Conservation (phyloP, 2,329 filamentous ascomycete genomes). For the Dothidotthia symphoricarpi region DNA sequence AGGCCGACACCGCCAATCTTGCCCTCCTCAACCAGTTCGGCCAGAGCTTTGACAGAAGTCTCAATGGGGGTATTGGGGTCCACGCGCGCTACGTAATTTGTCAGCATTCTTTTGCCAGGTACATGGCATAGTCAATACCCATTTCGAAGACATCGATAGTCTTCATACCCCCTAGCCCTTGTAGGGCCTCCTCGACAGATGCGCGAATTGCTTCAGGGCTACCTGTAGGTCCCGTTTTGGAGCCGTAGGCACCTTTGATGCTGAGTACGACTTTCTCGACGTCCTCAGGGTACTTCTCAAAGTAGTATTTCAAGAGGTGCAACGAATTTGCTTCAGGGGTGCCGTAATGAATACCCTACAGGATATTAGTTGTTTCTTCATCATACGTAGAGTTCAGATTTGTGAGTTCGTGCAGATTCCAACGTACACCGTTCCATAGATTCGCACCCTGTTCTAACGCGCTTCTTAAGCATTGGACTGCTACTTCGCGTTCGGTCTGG, state of each 20-base stretch:
- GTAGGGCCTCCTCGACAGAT: conserved; percentile 1
- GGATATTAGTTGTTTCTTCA: no score
- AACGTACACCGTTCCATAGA: conserved; percentile 45
- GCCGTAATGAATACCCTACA: no score
- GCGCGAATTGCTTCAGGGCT: conserved; percentile 34
- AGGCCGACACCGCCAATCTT: conserved; percentile 43
- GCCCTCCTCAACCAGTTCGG: conserved; percentile 15
- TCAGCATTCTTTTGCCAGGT: no score
- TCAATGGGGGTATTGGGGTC: conserved; percentile 43
- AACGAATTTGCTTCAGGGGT: conserved; percentile 43
- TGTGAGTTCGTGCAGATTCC: conserved; percentile 43
- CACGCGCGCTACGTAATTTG: conserved; percentile 40
- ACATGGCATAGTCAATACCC: no score
- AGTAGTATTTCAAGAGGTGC: conserved; percentile 47
- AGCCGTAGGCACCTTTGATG: conserved; percentile 45
- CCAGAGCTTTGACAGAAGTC: conserved; percentile 35
- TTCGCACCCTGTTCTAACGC: conserved; percentile 38
- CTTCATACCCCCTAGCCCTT: conserved; percentile 1
- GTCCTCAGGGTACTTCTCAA: conserved; percentile 49
- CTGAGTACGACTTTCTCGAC: conserved; percentile 46
- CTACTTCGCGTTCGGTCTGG: conserved; percentile 14
- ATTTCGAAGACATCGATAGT: conserved; percentile 43
- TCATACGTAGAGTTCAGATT: no score
- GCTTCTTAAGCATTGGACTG: conserved; percentile 41
- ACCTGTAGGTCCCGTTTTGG: conserved; percentile 33